Evolutionary conservation across 352 stramenopile species (phyloP), one percentile per base, ranked within the genome.

Genomic region (Phytophthora cryptogea): DNA sequence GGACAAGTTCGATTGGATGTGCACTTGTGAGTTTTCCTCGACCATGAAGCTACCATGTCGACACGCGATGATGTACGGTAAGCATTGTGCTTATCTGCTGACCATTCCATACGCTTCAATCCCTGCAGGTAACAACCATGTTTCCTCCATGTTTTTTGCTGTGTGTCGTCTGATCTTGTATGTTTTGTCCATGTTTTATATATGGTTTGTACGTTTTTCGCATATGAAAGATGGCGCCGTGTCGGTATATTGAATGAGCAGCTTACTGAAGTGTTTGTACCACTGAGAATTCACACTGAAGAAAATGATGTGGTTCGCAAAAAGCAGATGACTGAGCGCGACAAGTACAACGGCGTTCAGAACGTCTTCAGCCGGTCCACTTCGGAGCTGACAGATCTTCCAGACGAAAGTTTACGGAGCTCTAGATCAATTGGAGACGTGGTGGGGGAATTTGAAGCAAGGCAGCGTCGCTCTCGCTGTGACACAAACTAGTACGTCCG

Each of bases 321-420:
- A 7, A 45, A 45, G 20, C 39, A 45, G 8, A 45, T 45, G 39
- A 45, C 39, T 4, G 14, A 52, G 30, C 41, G 30, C 10, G 52
- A 52, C 9, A 59, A 40, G 31, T 59, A 44, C 31, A 59, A 59
- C 20, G 45, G 51, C 8, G 51, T 30, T 2, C 40, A 59, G 28
- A 30, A 43, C 1, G 41, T 59, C 8, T 51, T 42, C 40, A 43
- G 33, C 10, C n/a, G 40, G 4, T 45, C 51, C 17, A 31, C 51
- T 5, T 10, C 40, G 0, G 40, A 59, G 32, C 7, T 59, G 5
- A 46, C 20, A 5, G 41, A 52, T 5, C 14, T 51, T 7, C 32
- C 32, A 5, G 31, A 44, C 2, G 17, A 0, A 59, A 40, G 45
- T 58, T 58, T 8, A 10, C 40, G 23, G 9, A 41, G 28, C 39